Evolutionary conservation across 2,329 filamentous ascomycete genomes (phyloP).

Genomic region (Clarireedia homoeocarpa): DNA sequence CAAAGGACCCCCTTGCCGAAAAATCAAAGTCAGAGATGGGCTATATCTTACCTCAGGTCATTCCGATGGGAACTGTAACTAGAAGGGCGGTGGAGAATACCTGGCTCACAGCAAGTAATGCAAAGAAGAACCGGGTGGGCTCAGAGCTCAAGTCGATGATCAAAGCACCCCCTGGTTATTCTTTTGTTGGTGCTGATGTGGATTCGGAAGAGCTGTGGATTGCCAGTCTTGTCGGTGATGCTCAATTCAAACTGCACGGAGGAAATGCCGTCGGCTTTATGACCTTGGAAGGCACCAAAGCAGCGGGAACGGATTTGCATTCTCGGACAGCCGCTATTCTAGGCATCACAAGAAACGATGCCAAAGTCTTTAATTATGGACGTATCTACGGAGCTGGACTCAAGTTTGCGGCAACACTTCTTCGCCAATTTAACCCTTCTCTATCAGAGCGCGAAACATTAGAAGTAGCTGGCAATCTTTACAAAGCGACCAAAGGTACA

Average conservation of each 20-base stretch:
- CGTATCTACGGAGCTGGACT: conserved; percentile 97
- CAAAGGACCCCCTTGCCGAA: conserved; percentile 18
- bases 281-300: conserved; percentile 94
- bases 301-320: conserved; percentile 87
- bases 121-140: conserved; percentile 90
- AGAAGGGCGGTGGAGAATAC: conserved; percentile 93
- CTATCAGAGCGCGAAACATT: conserved; percentile 73
- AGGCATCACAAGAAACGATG: conserved; percentile 88
- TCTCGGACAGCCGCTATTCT: conserved; percentile 88
- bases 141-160: conserved; percentile 98
- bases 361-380: conserved; percentile 98
- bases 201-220: conserved; percentile 99
- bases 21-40: conserved; percentile 39
- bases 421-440: conserved; percentile 86
- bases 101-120: conserved; percentile 96
- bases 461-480: conserved; percentile 70
- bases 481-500: conserved; percentile 81
- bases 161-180: conserved; percentile 80
- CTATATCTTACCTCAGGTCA: conserved; percentile 89
- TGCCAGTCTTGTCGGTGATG: conserved; percentile 87
- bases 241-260: conserved; percentile 89
- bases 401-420: conserved; percentile 82
- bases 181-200: conserved; percentile 93
- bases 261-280: conserved; percentile 98
- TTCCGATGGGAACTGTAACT: conserved; percentile 97